Conservation (phyloP, 805 yeast species). For the Candida nemodendra region DNA sequence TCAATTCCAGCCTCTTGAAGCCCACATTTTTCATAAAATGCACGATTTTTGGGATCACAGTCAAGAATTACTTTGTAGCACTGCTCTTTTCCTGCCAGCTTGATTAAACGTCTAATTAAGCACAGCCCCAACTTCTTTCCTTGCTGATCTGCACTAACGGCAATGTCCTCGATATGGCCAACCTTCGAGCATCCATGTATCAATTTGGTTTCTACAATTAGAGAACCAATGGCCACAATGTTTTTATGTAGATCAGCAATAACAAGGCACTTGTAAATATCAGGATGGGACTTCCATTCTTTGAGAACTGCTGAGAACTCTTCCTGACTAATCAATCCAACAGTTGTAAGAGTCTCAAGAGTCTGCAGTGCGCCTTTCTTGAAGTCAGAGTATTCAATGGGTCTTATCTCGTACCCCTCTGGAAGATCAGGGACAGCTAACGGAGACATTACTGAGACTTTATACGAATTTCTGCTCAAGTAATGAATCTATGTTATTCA, state of each 20-base stretch:
- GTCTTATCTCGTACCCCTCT: conserved; percentile 67
- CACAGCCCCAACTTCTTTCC: conserved; percentile 78
- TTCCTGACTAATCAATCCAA: conserved; percentile 62
- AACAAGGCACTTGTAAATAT: conserved; percentile 67
- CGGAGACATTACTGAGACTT: no score
- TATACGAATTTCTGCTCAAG: no score
- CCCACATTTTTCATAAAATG: conserved; percentile 89
- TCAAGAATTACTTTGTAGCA: conserved; percentile 90
- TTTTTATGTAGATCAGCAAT: conserved; percentile 49
- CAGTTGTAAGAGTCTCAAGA: conserved; percentile 71
- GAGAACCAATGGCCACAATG: conserved; percentile 82
- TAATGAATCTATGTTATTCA: no score
- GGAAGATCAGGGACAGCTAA: conserved; percentile 38
- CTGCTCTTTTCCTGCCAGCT: conserved; percentile 56
- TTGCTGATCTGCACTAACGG: conserved; percentile 71
- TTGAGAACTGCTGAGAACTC: conserved; percentile 51
- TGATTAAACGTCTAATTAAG: conserved; percentile 60
- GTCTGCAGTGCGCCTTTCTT: conserved; percentile 61
- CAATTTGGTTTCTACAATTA: conserved; percentile 75
- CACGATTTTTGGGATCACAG: conserved; percentile 79
- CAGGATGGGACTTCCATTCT: conserved; percentile 54
- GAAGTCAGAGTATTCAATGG: conserved; percentile 55
- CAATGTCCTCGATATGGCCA: conserved; percentile 95
- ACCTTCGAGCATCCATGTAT: conserved; percentile 83
- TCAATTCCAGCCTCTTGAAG: conserved; percentile 63